Evolutionary conservation across 805 yeast species (phyloP), one percentile per base, ranked within the genome.

Genomic region (Priceomyces haplophilus): DNA sequence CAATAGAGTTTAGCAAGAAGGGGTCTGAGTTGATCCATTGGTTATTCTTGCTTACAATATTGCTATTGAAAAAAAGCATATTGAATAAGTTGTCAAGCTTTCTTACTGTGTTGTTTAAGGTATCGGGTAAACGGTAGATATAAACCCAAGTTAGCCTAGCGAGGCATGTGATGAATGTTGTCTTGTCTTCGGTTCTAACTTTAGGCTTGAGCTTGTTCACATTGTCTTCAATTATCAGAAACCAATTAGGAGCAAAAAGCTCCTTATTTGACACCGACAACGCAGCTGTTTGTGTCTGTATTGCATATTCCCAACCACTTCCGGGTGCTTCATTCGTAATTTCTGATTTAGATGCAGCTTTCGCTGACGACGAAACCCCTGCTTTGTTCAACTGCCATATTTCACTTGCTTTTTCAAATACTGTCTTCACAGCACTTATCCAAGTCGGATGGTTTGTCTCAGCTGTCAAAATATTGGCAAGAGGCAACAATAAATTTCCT

Each of bases 361-460:
- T 17, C 7, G 29, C 25, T 18, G 38, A 23, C 3, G 37, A 18
- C 10, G 39, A 34, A 15, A 20, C 29, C 11, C 30, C 31, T 7
- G 29, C 23, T 15, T 46, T 51, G 15, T 47, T 48, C 6, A 74
- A 51, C 71, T 75, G 53, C 67, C 75, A 72, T 38, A 66, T 76
- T 43, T 58, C 61, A 32, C 72, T 73, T 12, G 75, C 69, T 43
- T 74, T 78, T 12, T 70, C 62, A 58, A 77, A 82, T 11, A 91
- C 79, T 15, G 72, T 65, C 17, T 76, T 76, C 41, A 88, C 78
- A 0, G 97, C 93, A 32, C 81, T 86, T 0, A 83, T 82, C 99
- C 99, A 93, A 1, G 85, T 80, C 3, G 99, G 99, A 59, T 91
- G 96, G 55, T 93, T 91, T 0, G 88, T 90, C 58, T 93, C 99